phyloP scores from a whole-genome alignment of 2,329 filamentous ascomycete genomes.

The Emergomyces pasteurianus region DNA sequence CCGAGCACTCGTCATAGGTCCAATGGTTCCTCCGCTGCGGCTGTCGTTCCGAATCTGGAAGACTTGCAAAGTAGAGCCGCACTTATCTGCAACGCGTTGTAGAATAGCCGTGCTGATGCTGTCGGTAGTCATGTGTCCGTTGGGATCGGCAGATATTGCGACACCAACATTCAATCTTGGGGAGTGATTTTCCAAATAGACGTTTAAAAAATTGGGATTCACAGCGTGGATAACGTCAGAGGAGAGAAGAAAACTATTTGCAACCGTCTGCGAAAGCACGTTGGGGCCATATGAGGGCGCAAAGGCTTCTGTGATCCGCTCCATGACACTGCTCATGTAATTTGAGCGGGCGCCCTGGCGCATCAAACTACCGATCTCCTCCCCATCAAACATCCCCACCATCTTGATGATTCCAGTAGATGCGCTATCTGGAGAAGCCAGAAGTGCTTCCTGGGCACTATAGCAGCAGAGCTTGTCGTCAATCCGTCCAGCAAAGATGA shows the following conservation, averaged over 20 bases:
- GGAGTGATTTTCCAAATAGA: constrained; percentile 74
- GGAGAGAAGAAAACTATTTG: constrained; percentile 82
- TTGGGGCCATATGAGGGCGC: constrained; percentile 38
- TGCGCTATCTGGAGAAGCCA: constrained; percentile 48
- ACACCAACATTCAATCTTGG: constrained; percentile 84
- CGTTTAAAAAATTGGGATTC: constrained; percentile 81
- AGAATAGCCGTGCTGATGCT: constrained; percentile 72
- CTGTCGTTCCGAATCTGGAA: constrained; percentile 95
- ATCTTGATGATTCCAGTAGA: constrained; percentile 62
- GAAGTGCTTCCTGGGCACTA: constrained; percentile 72
- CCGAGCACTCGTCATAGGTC: constrained; percentile 69
- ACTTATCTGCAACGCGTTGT: constrained; percentile 63
- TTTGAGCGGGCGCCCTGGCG: constrained; percentile 84
- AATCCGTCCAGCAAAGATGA: constrained; percentile 90
- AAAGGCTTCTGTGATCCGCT: constrained; percentile 62
- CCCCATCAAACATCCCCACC: constrained; percentile 90
- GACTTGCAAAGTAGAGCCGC: constrained; percentile 60
- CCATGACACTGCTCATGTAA: constrained; percentile 69
- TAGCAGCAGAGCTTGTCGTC: constrained; percentile 98
- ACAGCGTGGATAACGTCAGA: constrained; percentile 90
- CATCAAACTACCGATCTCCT: constrained; percentile 85
- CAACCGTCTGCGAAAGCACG: constrained; percentile 68
- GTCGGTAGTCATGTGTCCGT: constrained; percentile 95
- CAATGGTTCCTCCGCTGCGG: constrained; percentile 84
- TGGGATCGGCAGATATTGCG: constrained; percentile 66